Percentiles rank a stretch among this genome's conserved stretches.
phyloP scores from a whole-genome alignment of 345 rosid genomes.

The Melaleuca alternifolia region DNA sequence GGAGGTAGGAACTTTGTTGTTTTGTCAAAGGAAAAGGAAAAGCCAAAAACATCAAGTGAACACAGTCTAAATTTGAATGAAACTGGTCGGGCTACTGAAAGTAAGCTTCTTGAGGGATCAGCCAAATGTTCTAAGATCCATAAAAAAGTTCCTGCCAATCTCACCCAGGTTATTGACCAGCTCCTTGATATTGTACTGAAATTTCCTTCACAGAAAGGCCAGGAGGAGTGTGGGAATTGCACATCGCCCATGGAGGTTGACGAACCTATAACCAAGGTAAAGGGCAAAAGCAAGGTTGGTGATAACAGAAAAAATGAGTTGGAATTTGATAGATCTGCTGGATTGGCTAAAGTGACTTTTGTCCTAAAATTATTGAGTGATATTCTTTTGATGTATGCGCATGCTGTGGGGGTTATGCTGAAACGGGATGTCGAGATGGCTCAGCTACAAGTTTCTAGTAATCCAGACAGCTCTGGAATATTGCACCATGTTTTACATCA shows the following conservation, averaged over 20 bases:
- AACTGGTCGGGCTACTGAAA: conserved; percentile 57
- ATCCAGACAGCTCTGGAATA: conserved; percentile 52
- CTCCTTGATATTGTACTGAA: conserved; percentile 85
- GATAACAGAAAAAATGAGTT: conserved; percentile 47
- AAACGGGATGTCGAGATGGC: conserved; percentile 74
- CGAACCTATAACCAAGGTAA: conserved; percentile 61
- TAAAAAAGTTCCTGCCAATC: conserved; percentile 71
- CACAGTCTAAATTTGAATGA: conserved; percentile 47
- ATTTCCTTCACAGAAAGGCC: conserved; percentile 42
- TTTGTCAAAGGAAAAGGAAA: conserved; percentile 66
- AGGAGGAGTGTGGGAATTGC: conserved; percentile 38
- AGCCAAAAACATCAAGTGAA: conserved; percentile 54
- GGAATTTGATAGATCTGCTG: conserved; percentile 76
- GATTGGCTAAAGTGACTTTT: conserved; percentile 79
- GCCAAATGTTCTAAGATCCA: conserved; percentile 72
- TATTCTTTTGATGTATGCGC: conserved; percentile 75
- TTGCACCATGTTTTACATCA: conserved; percentile 73
- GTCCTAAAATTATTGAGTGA: conserved; percentile 86
- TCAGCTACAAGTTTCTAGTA: conserved; percentile 60
- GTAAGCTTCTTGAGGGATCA: conserved; percentile 66
- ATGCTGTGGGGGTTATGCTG: conserved; percentile 78
- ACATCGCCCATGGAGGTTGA: conserved; percentile 70
- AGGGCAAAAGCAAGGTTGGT: conserved; percentile 87
- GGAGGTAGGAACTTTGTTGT: conserved; percentile 78
- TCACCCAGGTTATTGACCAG: conserved; percentile 86